Conservation (phyloP, 805 yeast genomes). For the Pichia deserticola region DNA sequence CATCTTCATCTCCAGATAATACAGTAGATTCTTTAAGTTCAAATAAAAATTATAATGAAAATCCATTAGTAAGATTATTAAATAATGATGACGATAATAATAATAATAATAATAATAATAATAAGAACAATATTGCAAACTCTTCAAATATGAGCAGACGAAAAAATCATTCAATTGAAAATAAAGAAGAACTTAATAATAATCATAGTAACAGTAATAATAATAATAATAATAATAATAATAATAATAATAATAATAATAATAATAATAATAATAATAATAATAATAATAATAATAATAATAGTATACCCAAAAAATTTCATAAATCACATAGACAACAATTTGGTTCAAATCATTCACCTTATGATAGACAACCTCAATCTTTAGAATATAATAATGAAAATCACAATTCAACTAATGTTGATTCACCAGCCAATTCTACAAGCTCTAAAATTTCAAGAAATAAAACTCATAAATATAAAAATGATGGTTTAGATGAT, state of each 20-base stretch:
- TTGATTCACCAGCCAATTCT: background rate
- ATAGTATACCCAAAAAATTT: background rate
- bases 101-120: no score
- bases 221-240: conserved; percentile 7
- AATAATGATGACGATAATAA: conserved; percentile 30
- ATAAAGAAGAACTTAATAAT: background rate
- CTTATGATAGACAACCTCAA: background rate
- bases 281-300: conserved; percentile 6
- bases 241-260: background rate
- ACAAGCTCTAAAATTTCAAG: background rate
- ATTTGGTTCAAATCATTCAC: conserved; percentile 7
- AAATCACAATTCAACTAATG: background rate
- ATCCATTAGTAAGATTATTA: conserved; percentile 38
- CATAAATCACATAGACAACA: conserved; percentile 10
- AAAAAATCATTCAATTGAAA: no score
- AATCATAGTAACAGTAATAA: conserved; percentile 9
- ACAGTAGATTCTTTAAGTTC: conserved; percentile 21
- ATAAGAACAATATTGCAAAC: no score
- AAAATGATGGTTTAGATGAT: conserved; percentile 47
- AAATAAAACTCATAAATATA: conserved; percentile 12
- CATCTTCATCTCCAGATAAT: conserved; percentile 42
- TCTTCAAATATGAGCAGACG: no score
- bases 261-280: conserved; percentile 8
- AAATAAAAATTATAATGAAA: conserved; percentile 22
- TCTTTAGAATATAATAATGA: background rate